Evolutionary conservation across 257 asterid species (phyloP).

Genomic region (Pogostemon cablin): DNA sequence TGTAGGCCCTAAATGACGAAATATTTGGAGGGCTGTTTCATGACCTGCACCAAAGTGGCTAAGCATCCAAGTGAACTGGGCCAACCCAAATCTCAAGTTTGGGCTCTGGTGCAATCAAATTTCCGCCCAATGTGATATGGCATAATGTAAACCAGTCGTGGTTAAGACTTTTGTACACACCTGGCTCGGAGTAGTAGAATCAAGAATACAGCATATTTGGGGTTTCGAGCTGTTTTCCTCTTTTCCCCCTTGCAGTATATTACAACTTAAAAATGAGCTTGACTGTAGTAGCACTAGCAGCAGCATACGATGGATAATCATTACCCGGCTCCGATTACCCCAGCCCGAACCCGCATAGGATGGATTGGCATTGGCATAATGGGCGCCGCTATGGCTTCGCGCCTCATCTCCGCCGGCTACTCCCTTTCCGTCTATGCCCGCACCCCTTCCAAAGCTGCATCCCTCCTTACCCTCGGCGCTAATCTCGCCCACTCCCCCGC

Average conservation of each 20-base stretch:
- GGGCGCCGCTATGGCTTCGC: conserved; percentile 88
- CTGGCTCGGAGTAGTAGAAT: too few relatives aligned
- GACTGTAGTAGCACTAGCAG: background rate
- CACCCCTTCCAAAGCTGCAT: conserved; percentile 56
- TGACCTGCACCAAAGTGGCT: too few relatives aligned
- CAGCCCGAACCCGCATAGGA: conserved; percentile 71
- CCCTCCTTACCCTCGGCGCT: conserved; percentile 77
- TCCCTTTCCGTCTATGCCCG: conserved; percentile 73
- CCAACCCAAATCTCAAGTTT: background rate
- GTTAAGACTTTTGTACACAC: too few relatives aligned
- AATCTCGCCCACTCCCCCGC: conserved; percentile 48
- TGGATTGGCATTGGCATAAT: conserved; percentile 93
- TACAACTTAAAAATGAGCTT: too few relatives aligned
- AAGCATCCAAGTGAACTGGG: conserved; percentile 3
- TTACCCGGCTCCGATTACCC: conserved; percentile 53
- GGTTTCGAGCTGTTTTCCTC: background rate
- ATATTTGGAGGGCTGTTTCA: too few relatives aligned
- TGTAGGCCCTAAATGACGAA: too few relatives aligned
- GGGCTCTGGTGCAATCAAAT: background rate
- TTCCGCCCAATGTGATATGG: too few relatives aligned
- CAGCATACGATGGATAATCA: conserved; percentile 33
- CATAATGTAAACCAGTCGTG: too few relatives aligned
- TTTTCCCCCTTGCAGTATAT: too few relatives aligned
- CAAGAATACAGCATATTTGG: too few relatives aligned
- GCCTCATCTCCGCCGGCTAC: conserved; percentile 83